Evolutionary conservation across 495 filamentous ascomycete genomes (phyloP), one percentile per base, ranked within the genome.

Genomic region (Trichoderma virens): DNA sequence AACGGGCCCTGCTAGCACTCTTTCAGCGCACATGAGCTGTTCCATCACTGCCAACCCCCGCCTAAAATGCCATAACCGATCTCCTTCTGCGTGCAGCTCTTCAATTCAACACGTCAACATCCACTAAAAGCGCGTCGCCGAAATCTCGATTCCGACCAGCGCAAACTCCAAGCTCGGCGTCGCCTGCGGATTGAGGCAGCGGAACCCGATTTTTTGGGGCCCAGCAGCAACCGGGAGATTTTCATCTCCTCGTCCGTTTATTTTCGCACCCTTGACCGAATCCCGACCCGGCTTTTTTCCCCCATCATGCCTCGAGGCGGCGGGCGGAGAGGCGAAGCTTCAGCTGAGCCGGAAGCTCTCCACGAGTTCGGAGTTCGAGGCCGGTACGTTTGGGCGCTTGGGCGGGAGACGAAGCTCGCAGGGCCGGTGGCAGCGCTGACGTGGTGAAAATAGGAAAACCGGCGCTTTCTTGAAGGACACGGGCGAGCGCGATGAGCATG

Each of bases 401-500:
- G 13, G 30, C 54, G 54, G 16, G 0, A 47, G 18, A 6, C 18
- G 6, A 25, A 47, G 18, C 0, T 47, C 20, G 3, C 20, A 9
- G n/a, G 18, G 43, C 13, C 38, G 11, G 14, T 39, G 20, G 45
- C 45, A 25, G 45, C 45, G 45, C 51, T 56, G 51, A 56, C 9
- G 25, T 60, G 6, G 30, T 28, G 64, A 65, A 70, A 41, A 69
- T 54, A 82, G 79, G 34, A 85, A 93, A 83, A 98, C 94, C 9
- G 94, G 94, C 27, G 80, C 95, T 34, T 89, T 85, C 1, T 74
- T 98, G 31, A 83, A 85, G 71, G 91, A 97, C 75, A 84, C 81
- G 62, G 90, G 90, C 45, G 76, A 88, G 62, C 88, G 91, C 76
- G 92, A 98, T 76, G 94, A 92, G 71, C 79, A 96, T 81, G 94